phyloP scores from a whole-genome alignment of 1,284 basidiomycete genomes.

The Apiotrichum laibachii region DNA sequence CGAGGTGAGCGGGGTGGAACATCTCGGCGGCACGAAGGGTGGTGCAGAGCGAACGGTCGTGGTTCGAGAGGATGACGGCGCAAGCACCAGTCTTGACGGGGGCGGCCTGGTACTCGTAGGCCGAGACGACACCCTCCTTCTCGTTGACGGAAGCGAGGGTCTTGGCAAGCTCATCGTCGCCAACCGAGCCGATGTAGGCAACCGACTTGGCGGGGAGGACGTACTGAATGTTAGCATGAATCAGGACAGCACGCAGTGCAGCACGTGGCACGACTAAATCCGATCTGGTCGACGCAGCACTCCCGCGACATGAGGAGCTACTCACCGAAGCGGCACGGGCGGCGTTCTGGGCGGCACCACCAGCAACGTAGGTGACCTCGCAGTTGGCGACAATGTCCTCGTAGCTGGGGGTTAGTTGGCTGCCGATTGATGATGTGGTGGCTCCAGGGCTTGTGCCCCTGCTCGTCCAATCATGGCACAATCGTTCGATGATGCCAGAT shows the following conservation, averaged over 20 bases:
- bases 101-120: conserved; percentile 77
- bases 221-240: conserved; percentile 60
- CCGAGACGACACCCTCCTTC: conserved; percentile 82
- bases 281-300: too few relatives aligned
- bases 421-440: neutral
- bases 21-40: conserved; percentile 86
- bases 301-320: conserved; percentile 24
- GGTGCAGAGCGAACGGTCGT: conserved; percentile 88
- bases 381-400: conserved; percentile 78
- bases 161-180: conserved; percentile 83
- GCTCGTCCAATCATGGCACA: too few relatives aligned
- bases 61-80: conserved; percentile 91
- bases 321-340: conserved; percentile 92
- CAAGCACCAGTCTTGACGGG: conserved; percentile 93
- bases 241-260: too few relatives aligned
- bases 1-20: conserved; percentile 77
- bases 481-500: too few relatives aligned
- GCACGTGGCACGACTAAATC: neutral
- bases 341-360: conserved; percentile 94
- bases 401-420: conserved; percentile 61
- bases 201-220: conserved; percentile 84
- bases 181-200: conserved; percentile 92
- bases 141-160: conserved; percentile 91
- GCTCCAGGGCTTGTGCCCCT: too few relatives aligned
- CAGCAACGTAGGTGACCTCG: conserved; percentile 86